These are phyloP conservation scores for Samsoniella hepiali DNA, from an alignment of 2,329 filamentous ascomycete genomes.

Conservation along the genomic window DNA sequence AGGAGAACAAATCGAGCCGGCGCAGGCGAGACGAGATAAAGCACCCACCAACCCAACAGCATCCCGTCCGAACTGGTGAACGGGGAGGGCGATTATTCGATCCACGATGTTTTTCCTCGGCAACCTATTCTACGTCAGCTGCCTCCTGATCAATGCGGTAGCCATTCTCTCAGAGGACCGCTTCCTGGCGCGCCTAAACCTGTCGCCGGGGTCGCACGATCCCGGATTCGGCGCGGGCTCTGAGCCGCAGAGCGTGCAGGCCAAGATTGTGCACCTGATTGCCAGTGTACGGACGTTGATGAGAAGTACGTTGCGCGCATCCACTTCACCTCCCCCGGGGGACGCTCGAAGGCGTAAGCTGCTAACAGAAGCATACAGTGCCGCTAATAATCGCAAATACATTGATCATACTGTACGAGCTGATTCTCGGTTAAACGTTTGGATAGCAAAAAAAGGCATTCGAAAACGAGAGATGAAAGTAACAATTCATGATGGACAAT, in stretches of 20 bases:
- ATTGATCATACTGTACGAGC: slow-evolving; percentile 71
- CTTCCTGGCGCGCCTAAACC: slow-evolving; percentile 76
- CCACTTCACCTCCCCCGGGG: neutral
- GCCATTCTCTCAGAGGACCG: slow-evolving; percentile 85
- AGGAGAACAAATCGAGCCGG: neutral
- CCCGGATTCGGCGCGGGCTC: slow-evolving; percentile 67
- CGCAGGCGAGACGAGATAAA: neutral
- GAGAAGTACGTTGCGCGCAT: slow-evolving; percentile 62
- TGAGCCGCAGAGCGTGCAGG: slow-evolving; percentile 67
- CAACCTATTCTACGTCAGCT: slow-evolving; percentile 68
- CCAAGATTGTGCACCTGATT: slow-evolving; percentile 77
- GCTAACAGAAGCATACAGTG: slow-evolving; percentile 45
- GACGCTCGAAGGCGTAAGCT: neutral
- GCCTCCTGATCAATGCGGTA: slow-evolving; percentile 83
- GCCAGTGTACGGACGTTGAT: slow-evolving; percentile 79
- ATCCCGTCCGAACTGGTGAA: too few relatives aligned
- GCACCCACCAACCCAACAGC: too few relatives aligned
- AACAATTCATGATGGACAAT: neutral
- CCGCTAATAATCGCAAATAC: slow-evolving; percentile 75
- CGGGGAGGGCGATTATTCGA: neutral
- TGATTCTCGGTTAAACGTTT: slow-evolving; percentile 59
- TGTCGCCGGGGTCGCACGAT: slow-evolving; percentile 61
- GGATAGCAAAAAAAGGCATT: neutral
- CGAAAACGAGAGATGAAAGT: neutral
- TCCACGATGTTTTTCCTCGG: slow-evolving; percentile 56